Evolutionary conservation across 2,329 filamentous ascomycete genomes (phyloP).

Genomic region (Aspergillus quadrilineatus): DNA sequence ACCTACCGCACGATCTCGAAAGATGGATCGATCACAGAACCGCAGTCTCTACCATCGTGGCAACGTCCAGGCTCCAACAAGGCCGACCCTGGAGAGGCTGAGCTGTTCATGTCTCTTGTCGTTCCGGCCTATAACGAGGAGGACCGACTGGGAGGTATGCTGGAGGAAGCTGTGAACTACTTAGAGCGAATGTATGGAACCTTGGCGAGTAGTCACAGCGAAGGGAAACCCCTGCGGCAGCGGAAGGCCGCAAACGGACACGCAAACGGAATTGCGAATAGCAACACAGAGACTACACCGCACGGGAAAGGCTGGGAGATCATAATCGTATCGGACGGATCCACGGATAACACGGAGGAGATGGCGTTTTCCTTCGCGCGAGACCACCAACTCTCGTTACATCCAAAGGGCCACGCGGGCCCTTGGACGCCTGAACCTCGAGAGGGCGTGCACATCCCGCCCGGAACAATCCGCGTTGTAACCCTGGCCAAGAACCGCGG

Average conservation of each 20-base stretch:
- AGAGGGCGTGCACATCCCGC: conserved; percentile 57
- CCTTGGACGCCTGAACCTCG: conserved; percentile 52
- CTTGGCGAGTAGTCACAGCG: conserved; percentile 20
- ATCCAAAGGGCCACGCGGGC: conserved; percentile 46
- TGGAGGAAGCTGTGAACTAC: conserved; percentile 87
- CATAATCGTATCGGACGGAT: conserved; percentile 86
- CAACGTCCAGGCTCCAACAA: conserved; percentile 71
- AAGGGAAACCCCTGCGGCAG: conserved; percentile 23
- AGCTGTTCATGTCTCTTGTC: conserved; percentile 86
- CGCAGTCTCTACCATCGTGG: conserved; percentile 75
- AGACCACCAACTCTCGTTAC: conserved; percentile 58
- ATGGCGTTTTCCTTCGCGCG: conserved; percentile 78
- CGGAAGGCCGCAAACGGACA: conserved; percentile 30
- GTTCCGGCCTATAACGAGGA: conserved; percentile 96
- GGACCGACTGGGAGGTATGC: conserved; percentile 74
- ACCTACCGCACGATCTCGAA: conserved; percentile 74
- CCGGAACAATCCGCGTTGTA: conserved; percentile 79
- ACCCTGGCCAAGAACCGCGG: conserved; percentile 78
- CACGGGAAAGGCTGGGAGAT: conserved; percentile 76
- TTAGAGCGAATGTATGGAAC: conserved; percentile 74
- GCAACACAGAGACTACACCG: conserved; percentile 32
- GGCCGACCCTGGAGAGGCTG: conserved; percentile 63
- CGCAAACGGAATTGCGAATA: conserved; percentile 31
- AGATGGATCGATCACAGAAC: conserved; percentile 57
- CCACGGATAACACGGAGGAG: conserved; percentile 74